Evolutionary conservation across 768 basidiomycete genomes (phyloP).

Genomic region (Suillus weaverae): DNA sequence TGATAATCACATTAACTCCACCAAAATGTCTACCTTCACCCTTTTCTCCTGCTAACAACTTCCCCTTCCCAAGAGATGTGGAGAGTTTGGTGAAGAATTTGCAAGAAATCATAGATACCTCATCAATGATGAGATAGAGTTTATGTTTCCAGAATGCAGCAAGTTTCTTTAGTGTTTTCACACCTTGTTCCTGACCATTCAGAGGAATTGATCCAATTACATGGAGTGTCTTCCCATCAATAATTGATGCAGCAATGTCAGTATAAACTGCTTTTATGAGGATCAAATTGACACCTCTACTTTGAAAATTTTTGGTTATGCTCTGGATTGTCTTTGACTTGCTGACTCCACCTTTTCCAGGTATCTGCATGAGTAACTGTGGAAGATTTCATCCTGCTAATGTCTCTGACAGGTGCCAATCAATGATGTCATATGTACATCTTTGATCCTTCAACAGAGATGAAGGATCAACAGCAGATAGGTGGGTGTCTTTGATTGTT

Average conservation of each 20-base stretch:
- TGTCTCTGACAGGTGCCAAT: slow-evolving; percentile 25
- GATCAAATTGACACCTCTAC: neutral
- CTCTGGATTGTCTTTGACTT: slow-evolving; percentile 43
- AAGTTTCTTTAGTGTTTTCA: neutral
- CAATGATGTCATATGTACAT: slow-evolving; percentile 38
- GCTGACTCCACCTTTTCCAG: slow-evolving; percentile 45
- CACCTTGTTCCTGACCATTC: neutral
- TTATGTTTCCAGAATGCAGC: slow-evolving; percentile 1
- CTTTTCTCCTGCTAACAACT: slow-evolving; percentile 13
- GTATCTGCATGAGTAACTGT: slow-evolving; percentile 39
- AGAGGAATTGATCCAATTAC: slow-evolving; percentile 31
- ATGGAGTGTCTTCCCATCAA: slow-evolving; percentile 39
- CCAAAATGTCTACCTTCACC: slow-evolving; percentile 20
- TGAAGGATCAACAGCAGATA: neutral
- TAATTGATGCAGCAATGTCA: slow-evolving; percentile 41
- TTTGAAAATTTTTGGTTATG: slow-evolving; percentile 33
- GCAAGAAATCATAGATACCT: slow-evolving; percentile 40
- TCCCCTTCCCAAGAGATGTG: slow-evolving; percentile 19
- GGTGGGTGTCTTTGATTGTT: no score
- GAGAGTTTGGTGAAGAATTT: slow-evolving; percentile 22
- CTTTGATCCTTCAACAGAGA: neutral
- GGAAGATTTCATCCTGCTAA: slow-evolving; percentile 15
- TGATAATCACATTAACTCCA: slow-evolving; percentile 40
- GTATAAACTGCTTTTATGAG: slow-evolving; percentile 40
- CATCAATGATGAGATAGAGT: slow-evolving; percentile 34